These are phyloP conservation scores for Fraxinus xanthoxyloides DNA, from an alignment of 305 asterid genomes.

Conservation along the genomic window DNA sequence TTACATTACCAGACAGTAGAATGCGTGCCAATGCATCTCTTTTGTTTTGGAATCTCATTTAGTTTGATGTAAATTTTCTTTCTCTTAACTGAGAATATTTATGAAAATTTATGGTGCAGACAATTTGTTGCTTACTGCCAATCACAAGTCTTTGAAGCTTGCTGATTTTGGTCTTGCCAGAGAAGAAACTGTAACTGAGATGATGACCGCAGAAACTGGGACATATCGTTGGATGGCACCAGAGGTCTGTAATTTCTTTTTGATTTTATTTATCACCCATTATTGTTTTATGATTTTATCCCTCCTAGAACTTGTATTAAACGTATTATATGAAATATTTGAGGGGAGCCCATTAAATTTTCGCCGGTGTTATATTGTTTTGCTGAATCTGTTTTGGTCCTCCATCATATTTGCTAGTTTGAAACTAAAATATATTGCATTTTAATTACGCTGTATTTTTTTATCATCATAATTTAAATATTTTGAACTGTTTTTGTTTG, in stretches of 20 bases:
- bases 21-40: background rate
- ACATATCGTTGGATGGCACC: slow-evolving; percentile 99
- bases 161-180: slow-evolving; percentile 99
- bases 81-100: slow-evolving; percentile 27
- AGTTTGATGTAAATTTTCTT: background rate
- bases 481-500: slow-evolving; percentile 7
- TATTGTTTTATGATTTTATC: background rate
- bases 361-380: background rate
- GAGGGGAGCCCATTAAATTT: background rate
- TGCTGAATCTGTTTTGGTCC: background rate
- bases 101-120: slow-evolving; percentile 56
- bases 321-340: background rate
- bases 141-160: slow-evolving; percentile 88
- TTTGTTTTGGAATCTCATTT: background rate
- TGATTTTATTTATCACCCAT: background rate
- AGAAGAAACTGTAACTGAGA: slow-evolving; percentile 92
- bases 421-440: background rate
- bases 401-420: background rate
- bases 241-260: slow-evolving; percentile 54
- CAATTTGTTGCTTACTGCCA: slow-evolving; percentile 87
- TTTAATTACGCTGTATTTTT: background rate
- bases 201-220: slow-evolving; percentile 99
- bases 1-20: background rate
- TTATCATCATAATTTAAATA: background rate
- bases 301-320: background rate